These are phyloP conservation scores for Globisporangium echinulatum DNA, from an alignment of 352 stramenopile species.

Conservation along the genomic window DNA sequence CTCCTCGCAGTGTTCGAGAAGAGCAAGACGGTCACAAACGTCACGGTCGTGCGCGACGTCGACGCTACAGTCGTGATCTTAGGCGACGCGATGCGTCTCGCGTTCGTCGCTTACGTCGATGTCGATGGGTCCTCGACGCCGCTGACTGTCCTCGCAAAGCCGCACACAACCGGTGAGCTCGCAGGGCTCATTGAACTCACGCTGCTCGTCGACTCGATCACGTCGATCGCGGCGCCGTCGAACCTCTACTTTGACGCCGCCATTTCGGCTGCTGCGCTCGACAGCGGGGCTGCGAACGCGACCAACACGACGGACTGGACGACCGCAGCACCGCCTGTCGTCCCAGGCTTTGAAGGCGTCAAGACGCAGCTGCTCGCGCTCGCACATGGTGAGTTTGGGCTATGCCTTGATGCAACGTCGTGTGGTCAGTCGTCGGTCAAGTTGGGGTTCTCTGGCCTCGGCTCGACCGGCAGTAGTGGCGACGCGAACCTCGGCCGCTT, in stretches of 20 bases:
- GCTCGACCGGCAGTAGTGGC: neutral
- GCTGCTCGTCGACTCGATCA: neutral
- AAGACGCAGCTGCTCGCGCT: slow-evolving; percentile 13
- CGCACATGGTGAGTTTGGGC: slow-evolving; percentile 15
- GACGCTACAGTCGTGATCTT: slow-evolving; percentile 2
- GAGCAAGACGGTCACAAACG: slow-evolving; percentile 4
- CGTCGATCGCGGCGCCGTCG: too few species aligned
- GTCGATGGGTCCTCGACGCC: neutral
- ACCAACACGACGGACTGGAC: neutral
- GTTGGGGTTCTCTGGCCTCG: slow-evolving; percentile 15
- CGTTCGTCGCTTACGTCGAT: neutral
- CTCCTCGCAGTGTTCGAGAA: slow-evolving; percentile 12
- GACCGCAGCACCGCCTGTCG: neutral
- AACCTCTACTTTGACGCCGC: neutral
- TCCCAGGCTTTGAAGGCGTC: neutral
- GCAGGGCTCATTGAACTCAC: slow-evolving; percentile 14
- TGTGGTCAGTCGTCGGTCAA: slow-evolving; percentile 12
- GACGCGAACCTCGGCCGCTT: slow-evolving; percentile 7
- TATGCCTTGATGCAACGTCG: slow-evolving; percentile 8
- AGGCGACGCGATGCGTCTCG: slow-evolving; percentile 13
- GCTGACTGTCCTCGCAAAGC: neutral
- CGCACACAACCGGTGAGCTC: slow-evolving; percentile 11
- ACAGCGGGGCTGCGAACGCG: neutral
- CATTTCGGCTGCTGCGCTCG: slow-evolving; percentile 8
- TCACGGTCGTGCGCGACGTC: neutral